Evolutionary conservation across 805 yeast genomes (phyloP), one percentile per base, ranked within the genome.

Genomic region (Ascoidea asiatica): DNA sequence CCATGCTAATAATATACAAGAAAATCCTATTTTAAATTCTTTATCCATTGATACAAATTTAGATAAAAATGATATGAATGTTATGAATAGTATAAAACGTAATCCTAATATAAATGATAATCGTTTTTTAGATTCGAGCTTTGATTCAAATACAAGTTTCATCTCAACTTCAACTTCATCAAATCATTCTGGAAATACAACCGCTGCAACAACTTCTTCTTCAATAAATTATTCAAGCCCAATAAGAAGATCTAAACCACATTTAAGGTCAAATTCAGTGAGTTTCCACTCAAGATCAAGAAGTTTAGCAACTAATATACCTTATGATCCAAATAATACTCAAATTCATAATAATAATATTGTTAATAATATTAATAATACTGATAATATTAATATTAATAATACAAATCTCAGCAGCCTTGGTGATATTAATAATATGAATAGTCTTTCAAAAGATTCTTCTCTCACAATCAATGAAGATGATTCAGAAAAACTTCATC

Each of bases 261-360:
- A 47, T 29, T 23, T 15, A 21, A 44, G 52, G 19, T 47, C 49
- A 22, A 39, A 49, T 21, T 49, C 52, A 13, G 44, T 49, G 4
- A 49, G 47, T 38, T 49, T 49, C 41, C 52, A 49, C 43, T 44
- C 49, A 19, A 44, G 52, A 44, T 46, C 47, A 23, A 46, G 41
- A 41, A 43, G 47, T 41, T 39, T 49, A 21, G 42, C 52, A 3
- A 43, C 40, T 6, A 49, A 47, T 29, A 23, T 33, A 7, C 5
- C 23, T 11, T 19, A 8, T 15, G 15, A 29, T 29, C 35, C 15
- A 29, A 15, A 42, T 21, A n/a, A 37, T 36, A 36, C 7, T 36
- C 5, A 13, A 19, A 36, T 6, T 21, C 8, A 22, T 18, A 41
- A 21, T 20, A 36, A 41, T 7, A 36, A 29, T 36, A 33, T 20